A percentile compares a stretch with the other conserved stretches of the same genome.
Evolutionary conservation across 768 basidiomycete genomes (phyloP).

Genomic region (Tephrocybe sp.): DNA sequence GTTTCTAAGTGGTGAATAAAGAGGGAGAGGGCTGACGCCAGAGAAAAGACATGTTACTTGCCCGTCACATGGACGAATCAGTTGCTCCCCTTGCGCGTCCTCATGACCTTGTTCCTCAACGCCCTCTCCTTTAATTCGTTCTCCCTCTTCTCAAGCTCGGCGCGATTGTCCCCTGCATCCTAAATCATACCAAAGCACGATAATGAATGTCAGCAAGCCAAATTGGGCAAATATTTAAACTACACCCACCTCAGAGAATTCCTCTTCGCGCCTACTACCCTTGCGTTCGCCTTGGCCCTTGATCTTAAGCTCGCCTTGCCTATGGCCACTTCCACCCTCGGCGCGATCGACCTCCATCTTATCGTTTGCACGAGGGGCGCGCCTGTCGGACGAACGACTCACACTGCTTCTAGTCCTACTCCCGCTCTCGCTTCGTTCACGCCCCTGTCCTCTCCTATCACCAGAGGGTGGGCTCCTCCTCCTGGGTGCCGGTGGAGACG

Average conservation of each 20-base stretch:
- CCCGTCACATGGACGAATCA: slow-evolving; percentile 10
- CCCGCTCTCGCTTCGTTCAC: slow-evolving; percentile 17
- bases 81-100: slow-evolving; percentile 56
- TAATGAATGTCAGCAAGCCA: neutral
- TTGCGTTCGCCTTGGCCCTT: slow-evolving; percentile 68
- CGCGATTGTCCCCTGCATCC: slow-evolving; percentile 21
- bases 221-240: slow-evolving; percentile 6
- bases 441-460: slow-evolving; percentile 17
- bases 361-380: slow-evolving; percentile 17
- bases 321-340: slow-evolving; percentile 17
- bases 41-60: slow-evolving; percentile 14
- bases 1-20: slow-evolving; percentile 16
- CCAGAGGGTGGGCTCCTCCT: slow-evolving; percentile 26
- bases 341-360: slow-evolving; percentile 38
- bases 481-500: slow-evolving; percentile 29
- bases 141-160: slow-evolving; percentile 67
- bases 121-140: slow-evolving; percentile 82
- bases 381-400: slow-evolving; percentile 13
- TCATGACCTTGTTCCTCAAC: slow-evolving; percentile 77
- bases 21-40: slow-evolving; percentile 5
- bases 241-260: slow-evolving; percentile 22
- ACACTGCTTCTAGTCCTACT: slow-evolving; percentile 26
- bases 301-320: slow-evolving; percentile 62
- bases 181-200: slow-evolving; percentile 14
- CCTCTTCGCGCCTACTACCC: slow-evolving; percentile 56